Evolutionary conservation across 2,329 filamentous ascomycete species (phyloP), one percentile per base, ranked within the genome.

Genomic region (Albifimbria verrucaria): DNA sequence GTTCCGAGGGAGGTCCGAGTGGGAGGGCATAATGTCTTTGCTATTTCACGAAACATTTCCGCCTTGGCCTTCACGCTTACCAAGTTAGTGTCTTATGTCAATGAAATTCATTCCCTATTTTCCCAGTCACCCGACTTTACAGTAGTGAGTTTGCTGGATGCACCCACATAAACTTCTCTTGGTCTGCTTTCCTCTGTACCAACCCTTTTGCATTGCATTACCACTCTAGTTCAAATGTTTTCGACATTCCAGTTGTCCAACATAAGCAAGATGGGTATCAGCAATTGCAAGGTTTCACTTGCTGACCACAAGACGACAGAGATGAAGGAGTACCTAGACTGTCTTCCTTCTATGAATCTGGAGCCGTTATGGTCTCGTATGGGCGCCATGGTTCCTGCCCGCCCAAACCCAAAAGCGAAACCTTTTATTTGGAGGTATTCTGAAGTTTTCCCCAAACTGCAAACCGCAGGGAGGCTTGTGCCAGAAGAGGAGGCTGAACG

Each of bases 321-420:
- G 48, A 68, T 68, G 67, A 51, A 62, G 48, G 56, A 62, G 15
- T 69, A 65, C 48, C 58, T 68, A 22, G 53, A 54, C 10, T 52
- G 56, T n/a, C 60, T 71, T 4, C 67, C 67, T 1, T 53, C 63
- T 0, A 59, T 68, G 43, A 55, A 70, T 52, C 46, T 71, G 4
- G 68, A 70, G 55, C 78, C 77, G 0, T 59, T 81, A 4, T 81
- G 78, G 78, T 68, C 68, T 3, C 71, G 77, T 44, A 80, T 81
- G 76, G 65, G 63, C 28, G 62, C 60, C 23, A 70, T 79, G 57
- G 78, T 78, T 15, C 76, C 78, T 2, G 73, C 73, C 0, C 62
- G 63, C 0, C 78, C 78, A 2, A 75, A 75, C 36, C 78, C 77
- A 2, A 68, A 61, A 4, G 62, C 68, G 1, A 58, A 70, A 12